These are phyloP conservation scores for Gastrodia elata DNA, from an alignment of 106 monocot species.

Conservation along the genomic window DNA sequence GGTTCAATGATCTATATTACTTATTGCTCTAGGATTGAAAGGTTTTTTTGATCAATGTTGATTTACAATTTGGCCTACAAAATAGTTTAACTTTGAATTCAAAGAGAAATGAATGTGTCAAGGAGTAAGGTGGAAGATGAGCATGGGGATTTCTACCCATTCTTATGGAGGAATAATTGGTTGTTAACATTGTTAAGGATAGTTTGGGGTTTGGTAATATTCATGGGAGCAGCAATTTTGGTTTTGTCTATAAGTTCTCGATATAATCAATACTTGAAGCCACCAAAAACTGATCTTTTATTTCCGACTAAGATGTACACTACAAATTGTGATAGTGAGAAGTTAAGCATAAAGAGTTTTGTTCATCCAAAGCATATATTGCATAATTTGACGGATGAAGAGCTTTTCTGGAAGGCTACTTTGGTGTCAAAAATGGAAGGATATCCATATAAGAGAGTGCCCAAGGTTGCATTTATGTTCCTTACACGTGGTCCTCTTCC, in stretches of 20 bases:
- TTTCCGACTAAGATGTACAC: conserved; percentile 38
- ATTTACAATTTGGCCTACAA: background rate
- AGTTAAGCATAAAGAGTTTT: conserved; percentile 38
- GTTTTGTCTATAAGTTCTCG: conserved; percentile 46
- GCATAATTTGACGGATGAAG: conserved; percentile 66
- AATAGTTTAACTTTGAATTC: conserved; percentile 17
- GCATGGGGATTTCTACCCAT: conserved; percentile 28
- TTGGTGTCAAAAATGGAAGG: conserved; percentile 61
- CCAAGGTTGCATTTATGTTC: conserved; percentile 91
- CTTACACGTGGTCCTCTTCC: conserved; percentile 72
- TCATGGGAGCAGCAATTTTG: conserved; percentile 57
- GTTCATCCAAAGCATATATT: conserved; percentile 32
- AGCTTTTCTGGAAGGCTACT: conserved; percentile 84
- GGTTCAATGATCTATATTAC: too few relatives aligned
- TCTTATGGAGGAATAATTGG: conserved; percentile 47
- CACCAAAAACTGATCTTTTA: conserved; percentile 33
- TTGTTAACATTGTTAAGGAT: conserved; percentile 34
- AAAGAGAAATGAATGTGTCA: conserved; percentile 6
- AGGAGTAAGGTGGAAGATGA: conserved; percentile 21
- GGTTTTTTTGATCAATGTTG: background rate
- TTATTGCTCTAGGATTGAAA: background rate
- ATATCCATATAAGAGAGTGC: conserved; percentile 59
- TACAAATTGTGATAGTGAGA: conserved; percentile 26
- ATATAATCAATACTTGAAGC: conserved; percentile 27
- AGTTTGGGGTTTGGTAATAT: conserved; percentile 47